Conservation (phyloP, 805 yeast genomes). For the Saturnispora ahearnii region DNA sequence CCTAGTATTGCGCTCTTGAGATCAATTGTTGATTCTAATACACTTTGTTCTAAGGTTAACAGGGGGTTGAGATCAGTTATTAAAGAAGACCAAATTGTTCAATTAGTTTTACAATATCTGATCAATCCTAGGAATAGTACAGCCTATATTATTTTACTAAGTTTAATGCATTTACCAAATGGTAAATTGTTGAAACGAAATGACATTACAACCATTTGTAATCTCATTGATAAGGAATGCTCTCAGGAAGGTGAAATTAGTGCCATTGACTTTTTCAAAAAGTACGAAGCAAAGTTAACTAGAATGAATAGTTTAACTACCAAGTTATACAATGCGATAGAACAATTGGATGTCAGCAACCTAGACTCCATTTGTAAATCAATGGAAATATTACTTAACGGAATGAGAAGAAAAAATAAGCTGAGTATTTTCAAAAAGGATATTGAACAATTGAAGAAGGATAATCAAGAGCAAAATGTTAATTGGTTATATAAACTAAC, state of each 20-base stretch:
- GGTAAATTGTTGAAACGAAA: neutral
- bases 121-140: neutral
- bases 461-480: neutral
- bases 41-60: constrained; percentile 1
- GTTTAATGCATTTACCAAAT: constrained; percentile 1
- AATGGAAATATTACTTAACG: neutral
- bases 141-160: neutral
- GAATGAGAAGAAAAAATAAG: neutral
- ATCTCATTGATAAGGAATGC: constrained; percentile 1
- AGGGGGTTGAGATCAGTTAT: neutral
- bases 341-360: neutral
- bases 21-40: neutral
- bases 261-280: constrained; percentile 4
- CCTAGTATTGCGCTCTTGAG: constrained; percentile 3
- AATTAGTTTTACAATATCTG: neutral
- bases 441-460: neutral
- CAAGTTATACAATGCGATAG: neutral
- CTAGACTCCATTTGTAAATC: neutral
- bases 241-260: neutral
- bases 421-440: neutral
- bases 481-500: neutral
- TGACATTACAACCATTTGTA: neutral
- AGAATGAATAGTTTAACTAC: neutral
- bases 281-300: neutral
- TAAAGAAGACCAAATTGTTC: neutral